Conservation (phyloP, 2,329 filamentous ascomycete genomes). For the Cordyceps javanica region DNA sequence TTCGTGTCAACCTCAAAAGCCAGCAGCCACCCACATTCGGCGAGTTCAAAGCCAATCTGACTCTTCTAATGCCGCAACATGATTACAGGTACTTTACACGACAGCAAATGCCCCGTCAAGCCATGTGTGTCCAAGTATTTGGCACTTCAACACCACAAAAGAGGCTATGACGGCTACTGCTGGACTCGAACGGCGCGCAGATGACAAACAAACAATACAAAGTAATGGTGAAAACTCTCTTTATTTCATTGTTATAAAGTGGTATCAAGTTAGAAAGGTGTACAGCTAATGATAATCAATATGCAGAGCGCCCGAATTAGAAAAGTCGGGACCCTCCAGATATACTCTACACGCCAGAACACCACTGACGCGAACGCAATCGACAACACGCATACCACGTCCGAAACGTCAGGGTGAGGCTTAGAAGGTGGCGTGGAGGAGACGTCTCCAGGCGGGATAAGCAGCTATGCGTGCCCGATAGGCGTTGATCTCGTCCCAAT, state of each 20-base stretch:
- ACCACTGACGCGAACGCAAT: neutral
- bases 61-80: neutral
- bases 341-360: neutral
- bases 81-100: neutral
- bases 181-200: neutral
- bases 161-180: neutral
- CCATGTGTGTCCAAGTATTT: too few relatives aligned
- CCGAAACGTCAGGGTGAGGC: neutral
- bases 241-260: conserved; percentile 5
- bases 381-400: neutral
- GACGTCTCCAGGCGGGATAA: conserved; percentile 46
- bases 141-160: too few relatives aligned
- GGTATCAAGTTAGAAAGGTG: conserved; percentile 6
- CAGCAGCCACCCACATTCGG: neutral
- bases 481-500: conserved; percentile 58
- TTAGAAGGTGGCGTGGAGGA: conserved; percentile 30
- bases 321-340: neutral
- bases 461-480: conserved; percentile 42
- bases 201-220: neutral
- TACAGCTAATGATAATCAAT: conserved; percentile 6
- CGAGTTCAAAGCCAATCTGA: neutral
- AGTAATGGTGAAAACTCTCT: neutral
- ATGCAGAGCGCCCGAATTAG: neutral
- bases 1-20: neutral
- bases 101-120: too few relatives aligned